Base-by-base conservation (phyloP, 2,329 filamentous ascomycete genomes). In the Pseudogymnoascus sp. region DNA sequence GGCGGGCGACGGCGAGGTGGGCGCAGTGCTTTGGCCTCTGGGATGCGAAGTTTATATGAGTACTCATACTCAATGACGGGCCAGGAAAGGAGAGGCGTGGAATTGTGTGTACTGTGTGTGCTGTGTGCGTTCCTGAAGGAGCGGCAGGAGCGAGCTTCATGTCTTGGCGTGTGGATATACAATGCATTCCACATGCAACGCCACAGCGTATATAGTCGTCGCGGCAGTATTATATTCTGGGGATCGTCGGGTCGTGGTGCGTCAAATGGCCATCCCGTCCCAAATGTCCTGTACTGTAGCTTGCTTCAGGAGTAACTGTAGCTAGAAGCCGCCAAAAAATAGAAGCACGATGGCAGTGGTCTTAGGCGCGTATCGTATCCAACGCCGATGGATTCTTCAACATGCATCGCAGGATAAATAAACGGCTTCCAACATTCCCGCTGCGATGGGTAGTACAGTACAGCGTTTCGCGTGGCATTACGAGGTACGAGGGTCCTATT, bases 1-100 rank as follows among this genome's bases (percentile, higher is more conserved):
- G 37, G 26, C 51, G 36, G 39, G 34, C 29, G 66, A 67, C 62
- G 64, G 63, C 60, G 63, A 67, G 66, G 23, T 51, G 23, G 18
- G 12, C 45, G 14, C 23, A 5, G 45, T 51, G 45, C 45, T 51
- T 29, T 51, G 23, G 45, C 45, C 45, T 26, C 45, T 51, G 4
- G 23, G 8, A 29, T 29, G 45, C n/a, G 23, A 29, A 16, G 23
- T 51, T 51, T 23, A 51, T 29, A 11, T 31, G 23, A 31, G 47
- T 16, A 11, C 14, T 31, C 23, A 21, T 31, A 29, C 47, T 54
- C 47, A 29, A 31, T 1, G 14, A 6, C 21, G 23, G 18, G n/a
- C 12, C 8, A 26, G 12, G 21, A 51, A 51, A 26, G 12, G 45
- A 26, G 45, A 29, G 12, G 21, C 21, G 42, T 47, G 42, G 21